Evolutionary conservation across 495 filamentous ascomycete species (phyloP), one percentile per base, ranked within the genome.

Genomic region (Tetracladium setigerum): DNA sequence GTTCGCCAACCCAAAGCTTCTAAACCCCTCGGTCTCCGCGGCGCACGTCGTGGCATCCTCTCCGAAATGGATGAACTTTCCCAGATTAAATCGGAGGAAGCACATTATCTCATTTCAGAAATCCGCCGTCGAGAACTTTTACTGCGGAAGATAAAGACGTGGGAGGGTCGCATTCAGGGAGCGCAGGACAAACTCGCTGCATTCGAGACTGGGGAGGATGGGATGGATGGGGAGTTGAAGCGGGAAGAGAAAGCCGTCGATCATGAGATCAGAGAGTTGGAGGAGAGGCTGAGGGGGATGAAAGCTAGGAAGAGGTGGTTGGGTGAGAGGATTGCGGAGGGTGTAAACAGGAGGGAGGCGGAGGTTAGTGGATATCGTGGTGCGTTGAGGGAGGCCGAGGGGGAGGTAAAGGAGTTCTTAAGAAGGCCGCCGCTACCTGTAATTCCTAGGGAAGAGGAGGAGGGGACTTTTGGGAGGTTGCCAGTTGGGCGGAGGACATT

Each of bases 41-140:
- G 73, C 42, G 88, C 89, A 7, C 72, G 91, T 18, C 68, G 78
- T 2, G 85, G 83, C 1, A 80, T 97, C 10, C 70, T 83, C 4
- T 69, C 66, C 45, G 79, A 79, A 15, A 94, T 97, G 50, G 71
- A 74, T 30, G 78, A 85, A 47, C 65, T 95, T 27, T 75, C 86
- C 13, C 73, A 71, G 46, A 67, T 95, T 8, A 87, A 90, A 48
- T 72, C 73, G 37, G 79, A 88, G 39, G 87, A 95, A 64, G 69
- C 74, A 30, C 72, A 72, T 1, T 66, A 83, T 32, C 69, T 94
- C 1, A 65, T 67, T 2, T 55, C 61, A 2, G 79, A 86, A 15
- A 57, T 84, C 14, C 60, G 64, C 8, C 67, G 79, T 48, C 71
- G 83, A 24, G 70, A 83, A 41, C 64, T 67, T 31, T 76, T 79